Evolutionary conservation across 1,139 yeast genomes (phyloP).

Genomic region (Blastobotrys arbuscula): DNA sequence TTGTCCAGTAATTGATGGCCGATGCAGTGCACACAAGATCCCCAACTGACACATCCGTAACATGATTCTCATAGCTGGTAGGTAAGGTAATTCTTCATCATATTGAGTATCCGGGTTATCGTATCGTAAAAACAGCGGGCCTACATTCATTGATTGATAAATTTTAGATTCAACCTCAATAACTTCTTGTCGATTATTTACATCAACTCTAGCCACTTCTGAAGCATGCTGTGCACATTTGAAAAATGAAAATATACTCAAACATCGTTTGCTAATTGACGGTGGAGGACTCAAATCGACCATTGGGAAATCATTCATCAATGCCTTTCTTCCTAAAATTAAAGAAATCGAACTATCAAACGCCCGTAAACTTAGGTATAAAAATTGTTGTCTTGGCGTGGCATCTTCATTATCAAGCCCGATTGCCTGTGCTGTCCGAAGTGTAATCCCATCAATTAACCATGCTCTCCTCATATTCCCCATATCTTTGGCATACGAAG

Average conservation of each 20-base stretch:
- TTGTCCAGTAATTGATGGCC: neutral
- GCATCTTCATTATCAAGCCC: neutral
- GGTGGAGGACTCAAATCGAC: neutral
- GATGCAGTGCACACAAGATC: neutral
- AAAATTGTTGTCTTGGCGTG: neutral
- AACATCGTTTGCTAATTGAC: neutral
- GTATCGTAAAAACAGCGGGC: neutral
- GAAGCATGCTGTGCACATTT: neutral
- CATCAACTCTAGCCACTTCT: neutral
- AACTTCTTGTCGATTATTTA: neutral
- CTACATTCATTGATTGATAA: neutral
- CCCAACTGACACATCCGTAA: constrained; percentile 1
- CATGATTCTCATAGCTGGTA: neutral
- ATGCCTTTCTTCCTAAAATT: neutral
- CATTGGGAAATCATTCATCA: neutral
- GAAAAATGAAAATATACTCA: neutral
- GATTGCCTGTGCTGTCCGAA: constrained; percentile 1
- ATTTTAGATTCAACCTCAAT: neutral
- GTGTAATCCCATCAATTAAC: neutral
- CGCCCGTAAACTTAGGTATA: neutral
- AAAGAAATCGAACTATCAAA: neutral
- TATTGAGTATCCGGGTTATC: neutral
- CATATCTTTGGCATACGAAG: neutral
- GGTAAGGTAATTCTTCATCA: neutral
- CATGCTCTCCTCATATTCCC: constrained; percentile 3